phyloP scores from a whole-genome alignment of 495 filamentous ascomycete species.

The Penicillium diatomitis region DNA sequence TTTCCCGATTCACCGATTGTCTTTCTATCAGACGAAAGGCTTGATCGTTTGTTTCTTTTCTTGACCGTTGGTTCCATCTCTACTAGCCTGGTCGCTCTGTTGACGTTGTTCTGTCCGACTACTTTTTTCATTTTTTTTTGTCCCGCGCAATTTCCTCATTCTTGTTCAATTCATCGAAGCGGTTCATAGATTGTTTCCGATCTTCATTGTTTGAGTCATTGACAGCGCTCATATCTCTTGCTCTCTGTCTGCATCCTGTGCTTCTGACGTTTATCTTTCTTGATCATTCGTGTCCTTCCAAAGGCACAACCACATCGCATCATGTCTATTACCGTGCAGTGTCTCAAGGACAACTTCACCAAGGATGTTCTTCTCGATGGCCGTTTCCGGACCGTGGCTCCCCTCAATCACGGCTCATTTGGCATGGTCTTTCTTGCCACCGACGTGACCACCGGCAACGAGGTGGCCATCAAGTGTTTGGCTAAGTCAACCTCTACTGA shows the following conservation, averaged over 20 bases:
- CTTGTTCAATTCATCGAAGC: constrained; percentile 5
- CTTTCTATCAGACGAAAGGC: constrained; percentile 21
- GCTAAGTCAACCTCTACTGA: constrained; percentile 60
- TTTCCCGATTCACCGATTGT: constrained; percentile 20
- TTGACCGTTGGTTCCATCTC: constrained; percentile 29
- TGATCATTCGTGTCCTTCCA: constrained; percentile 4
- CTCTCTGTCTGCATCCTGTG: constrained; percentile 10
- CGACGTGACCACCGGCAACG: constrained; percentile 61
- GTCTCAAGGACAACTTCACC: constrained; percentile 64
- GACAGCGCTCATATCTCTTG: background rate
- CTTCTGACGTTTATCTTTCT: constrained; percentile 13
- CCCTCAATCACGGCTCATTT: constrained; percentile 97
- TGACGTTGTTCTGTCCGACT: constrained; percentile 17
- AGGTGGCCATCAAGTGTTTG: constrained; percentile 90
- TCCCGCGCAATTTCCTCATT: constrained; percentile 9
- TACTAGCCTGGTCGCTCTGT: constrained; percentile 33
- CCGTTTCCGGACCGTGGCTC: constrained; percentile 82
- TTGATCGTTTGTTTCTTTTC: constrained; percentile 23
- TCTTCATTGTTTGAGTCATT: constrained; percentile 13
- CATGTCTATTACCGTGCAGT: constrained; percentile 59
- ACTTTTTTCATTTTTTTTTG: constrained; percentile 35
- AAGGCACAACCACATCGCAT: constrained; percentile 24
- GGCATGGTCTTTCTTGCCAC: constrained; percentile 93
- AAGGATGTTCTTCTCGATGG: constrained; percentile 68
- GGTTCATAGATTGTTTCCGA: constrained; percentile 19